Conservation (phyloP, 495 filamentous ascomycete species). For the Acidomyces sp. region DNA sequence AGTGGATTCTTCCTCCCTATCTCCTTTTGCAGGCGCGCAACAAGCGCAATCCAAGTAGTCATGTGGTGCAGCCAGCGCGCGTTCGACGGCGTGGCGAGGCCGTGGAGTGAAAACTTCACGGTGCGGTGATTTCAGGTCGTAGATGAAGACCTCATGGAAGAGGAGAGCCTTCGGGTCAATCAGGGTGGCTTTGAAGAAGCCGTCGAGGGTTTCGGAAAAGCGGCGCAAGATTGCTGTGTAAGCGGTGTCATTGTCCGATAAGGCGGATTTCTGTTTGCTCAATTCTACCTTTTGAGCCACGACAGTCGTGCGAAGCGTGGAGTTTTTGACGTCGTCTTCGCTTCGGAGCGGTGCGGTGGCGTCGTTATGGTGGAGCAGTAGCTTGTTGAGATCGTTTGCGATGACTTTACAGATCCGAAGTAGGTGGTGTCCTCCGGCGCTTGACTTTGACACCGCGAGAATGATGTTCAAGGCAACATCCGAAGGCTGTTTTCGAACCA, state of each 20-base stretch:
- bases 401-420: constrained; percentile 28
- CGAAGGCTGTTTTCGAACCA: constrained; percentile 31
- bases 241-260: constrained; percentile 59
- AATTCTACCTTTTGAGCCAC: constrained; percentile 78
- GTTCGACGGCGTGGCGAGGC: constrained; percentile 64
- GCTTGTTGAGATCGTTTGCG: constrained; percentile 25
- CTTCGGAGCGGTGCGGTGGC: constrained; percentile 44
- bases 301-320: constrained; percentile 66
- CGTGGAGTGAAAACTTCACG: constrained; percentile 71
- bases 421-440: background rate
- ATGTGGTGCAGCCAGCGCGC: constrained; percentile 64
- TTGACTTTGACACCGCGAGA: background rate
- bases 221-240: constrained; percentile 65
- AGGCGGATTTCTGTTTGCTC: constrained; percentile 60
- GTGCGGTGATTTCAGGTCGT: constrained; percentile 66
- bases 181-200: constrained; percentile 40
- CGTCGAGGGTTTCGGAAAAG: constrained; percentile 42
- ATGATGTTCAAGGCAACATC: constrained; percentile 19
- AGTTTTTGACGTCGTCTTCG: constrained; percentile 58
- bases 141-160: constrained; percentile 70
- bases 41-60: constrained; percentile 75
- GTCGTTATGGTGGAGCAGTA: constrained; percentile 33
- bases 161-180: constrained; percentile 50
- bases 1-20: constrained; percentile 14
- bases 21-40: constrained; percentile 36